Percentiles rank a stretch among this genome's conserved stretches.
Evolutionary conservation across 2,329 filamentous ascomycete species (phyloP).

Genomic region (Aureobasidium mangrovei): DNA sequence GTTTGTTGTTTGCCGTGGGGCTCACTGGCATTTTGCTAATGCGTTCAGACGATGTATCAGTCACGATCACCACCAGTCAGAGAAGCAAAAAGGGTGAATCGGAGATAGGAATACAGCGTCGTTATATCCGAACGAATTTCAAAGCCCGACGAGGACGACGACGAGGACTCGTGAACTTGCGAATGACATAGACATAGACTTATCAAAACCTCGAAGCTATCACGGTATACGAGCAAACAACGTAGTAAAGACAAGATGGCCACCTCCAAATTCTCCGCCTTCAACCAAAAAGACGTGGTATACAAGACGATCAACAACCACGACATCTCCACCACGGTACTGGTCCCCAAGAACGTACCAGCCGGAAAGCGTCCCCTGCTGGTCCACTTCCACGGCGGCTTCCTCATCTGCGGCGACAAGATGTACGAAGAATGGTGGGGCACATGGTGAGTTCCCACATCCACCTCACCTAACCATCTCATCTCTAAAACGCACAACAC

Average conservation of each 20-base stretch:
- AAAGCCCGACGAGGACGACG: too few species aligned
- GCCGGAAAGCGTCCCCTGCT: conserved; percentile 31
- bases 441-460: conserved; percentile 13
- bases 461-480: background rate
- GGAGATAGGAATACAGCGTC: too few species aligned
- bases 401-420: conserved; percentile 26
- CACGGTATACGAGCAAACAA: background rate
- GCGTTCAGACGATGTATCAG: too few species aligned
- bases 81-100: too few species aligned
- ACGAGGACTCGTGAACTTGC: too few species aligned
- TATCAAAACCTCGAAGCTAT: too few species aligned
- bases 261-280: conserved; percentile 28
- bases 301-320: conserved; percentile 36
- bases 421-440: conserved; percentile 13
- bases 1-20: too few species aligned
- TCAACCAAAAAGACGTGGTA: conserved; percentile 31
- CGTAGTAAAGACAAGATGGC: background rate
- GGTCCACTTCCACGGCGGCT: conserved; percentile 39
- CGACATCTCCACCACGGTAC: conserved; percentile 29
- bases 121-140: too few species aligned
- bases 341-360: conserved; percentile 31
- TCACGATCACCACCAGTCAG: too few species aligned
- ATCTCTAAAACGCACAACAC: background rate
- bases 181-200: too few species aligned
- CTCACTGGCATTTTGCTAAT: too few species aligned